Conservation (phyloP, 1,139 yeast genomes). For the Saccharomycopsis hybrid region DNA sequence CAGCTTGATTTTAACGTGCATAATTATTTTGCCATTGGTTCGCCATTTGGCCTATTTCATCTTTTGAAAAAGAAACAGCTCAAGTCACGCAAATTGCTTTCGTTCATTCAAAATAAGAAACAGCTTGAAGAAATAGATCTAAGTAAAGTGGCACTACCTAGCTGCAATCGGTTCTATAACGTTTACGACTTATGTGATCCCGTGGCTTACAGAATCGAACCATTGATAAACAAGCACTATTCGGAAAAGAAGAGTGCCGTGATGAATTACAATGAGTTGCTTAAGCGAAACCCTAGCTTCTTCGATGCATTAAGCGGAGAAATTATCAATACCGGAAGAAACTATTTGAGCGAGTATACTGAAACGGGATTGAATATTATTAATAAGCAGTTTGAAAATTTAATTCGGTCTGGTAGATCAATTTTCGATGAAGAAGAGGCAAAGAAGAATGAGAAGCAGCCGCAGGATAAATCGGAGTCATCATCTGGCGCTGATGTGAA, state of each 20-base stretch:
- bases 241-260: constrained; percentile 27
- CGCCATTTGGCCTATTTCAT: constrained; percentile 86
- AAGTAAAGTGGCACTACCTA: constrained; percentile 33
- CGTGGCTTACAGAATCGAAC: constrained; percentile 80
- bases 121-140: constrained; percentile 23
- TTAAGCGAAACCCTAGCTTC: constrained; percentile 25
- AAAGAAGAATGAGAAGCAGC: not conserved
- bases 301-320: constrained; percentile 26
- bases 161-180: constrained; percentile 60
- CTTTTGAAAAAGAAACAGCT: constrained; percentile 56
- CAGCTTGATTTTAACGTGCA: constrained; percentile 62
- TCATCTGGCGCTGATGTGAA: too few relatives aligned
- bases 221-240: constrained; percentile 60
- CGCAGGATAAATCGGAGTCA: not conserved
- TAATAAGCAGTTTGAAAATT: constrained; percentile 11
- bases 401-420: not conserved
- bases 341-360: constrained; percentile 7
- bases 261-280: constrained; percentile 25
- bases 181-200: constrained; percentile 88
- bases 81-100: constrained; percentile 10
- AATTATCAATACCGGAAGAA: constrained; percentile 16
- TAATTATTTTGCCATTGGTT: constrained; percentile 75
- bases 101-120: constrained; percentile 15
- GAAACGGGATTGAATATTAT: constrained; percentile 7
- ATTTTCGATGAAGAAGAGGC: not conserved